Percentiles rank a stretch among this genome's conserved stretches.
These are phyloP conservation scores for Suillus fuscotomentosus DNA, from an alignment of 768 basidiomycete genomes.

Conservation along the genomic window DNA sequence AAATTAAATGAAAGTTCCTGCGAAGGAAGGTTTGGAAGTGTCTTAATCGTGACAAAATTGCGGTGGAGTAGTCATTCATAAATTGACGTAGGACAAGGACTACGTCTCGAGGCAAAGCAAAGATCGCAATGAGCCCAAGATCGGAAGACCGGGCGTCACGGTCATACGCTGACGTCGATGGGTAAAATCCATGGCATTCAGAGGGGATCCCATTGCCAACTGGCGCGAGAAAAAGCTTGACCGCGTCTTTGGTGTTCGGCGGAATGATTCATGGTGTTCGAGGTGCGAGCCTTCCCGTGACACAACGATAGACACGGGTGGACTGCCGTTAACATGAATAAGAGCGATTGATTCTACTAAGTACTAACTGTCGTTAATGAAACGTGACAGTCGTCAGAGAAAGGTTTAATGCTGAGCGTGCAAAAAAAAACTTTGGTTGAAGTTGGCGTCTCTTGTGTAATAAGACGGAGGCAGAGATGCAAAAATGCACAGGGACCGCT, in stretches of 20 bases:
- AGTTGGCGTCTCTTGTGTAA: conserved; percentile 20
- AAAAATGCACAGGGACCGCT: conserved; percentile 31
- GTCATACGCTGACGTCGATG: neutral
- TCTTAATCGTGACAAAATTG: conserved; percentile 1
- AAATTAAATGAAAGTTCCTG: neutral
- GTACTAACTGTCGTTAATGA: neutral
- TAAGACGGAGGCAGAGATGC: conserved; percentile 20
- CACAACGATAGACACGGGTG: neutral
- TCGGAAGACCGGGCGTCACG: neutral
- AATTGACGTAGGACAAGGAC: neutral
- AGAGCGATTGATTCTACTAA: neutral
- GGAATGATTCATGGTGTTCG: neutral
- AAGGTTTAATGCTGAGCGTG: conserved; percentile 2
- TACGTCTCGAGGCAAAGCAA: neutral
- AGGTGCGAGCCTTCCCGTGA: conserved; percentile 5
- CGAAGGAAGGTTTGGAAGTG: neutral
- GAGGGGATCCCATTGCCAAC: neutral
- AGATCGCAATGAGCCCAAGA: neutral
- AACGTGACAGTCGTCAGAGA: neutral
- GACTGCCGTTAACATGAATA: neutral
- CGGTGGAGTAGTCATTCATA: neutral
- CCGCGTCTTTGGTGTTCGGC: neutral
- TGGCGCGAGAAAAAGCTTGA: neutral
- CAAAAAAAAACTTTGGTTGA: conserved; percentile 12
- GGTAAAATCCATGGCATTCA: neutral